Percentiles rank a stretch among this genome's conserved stretches.
Conservation (phyloP, 1,284 basidiomycete species). For the Takashimella koratensis region DNA sequence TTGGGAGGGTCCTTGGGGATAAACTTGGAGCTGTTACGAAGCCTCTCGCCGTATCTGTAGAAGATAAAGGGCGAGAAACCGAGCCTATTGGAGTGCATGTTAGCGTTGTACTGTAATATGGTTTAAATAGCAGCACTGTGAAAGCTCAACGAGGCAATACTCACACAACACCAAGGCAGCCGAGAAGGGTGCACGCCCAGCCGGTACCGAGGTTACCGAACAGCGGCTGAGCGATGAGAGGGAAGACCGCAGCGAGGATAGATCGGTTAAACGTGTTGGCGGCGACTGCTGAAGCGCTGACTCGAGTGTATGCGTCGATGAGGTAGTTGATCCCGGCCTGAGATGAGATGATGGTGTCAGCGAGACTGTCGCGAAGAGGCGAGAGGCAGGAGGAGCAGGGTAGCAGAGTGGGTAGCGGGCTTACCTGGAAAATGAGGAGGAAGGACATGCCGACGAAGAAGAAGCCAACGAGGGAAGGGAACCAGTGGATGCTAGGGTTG, state of each 20-base stretch:
- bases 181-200: conserved; percentile 46
- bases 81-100: background rate
- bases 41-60: background rate
- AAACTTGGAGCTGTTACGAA: background rate
- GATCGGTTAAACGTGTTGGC: conserved; percentile 49
- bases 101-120: background rate
- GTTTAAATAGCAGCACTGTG: background rate
- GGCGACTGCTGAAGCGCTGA: conserved; percentile 51
- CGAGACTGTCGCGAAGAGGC: no score
- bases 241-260: conserved; percentile 46
- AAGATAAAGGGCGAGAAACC: background rate
- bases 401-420: no score
- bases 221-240: conserved; percentile 40
- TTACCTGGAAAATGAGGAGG: conserved; percentile 42
- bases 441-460: conserved; percentile 42
- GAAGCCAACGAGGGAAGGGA: conserved; percentile 37
- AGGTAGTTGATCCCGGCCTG: conserved; percentile 54
- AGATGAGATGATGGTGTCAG: conserved; percentile 10
- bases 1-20: background rate
- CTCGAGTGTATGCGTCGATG: conserved; percentile 62
- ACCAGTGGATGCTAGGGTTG: conserved; percentile 37
- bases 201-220: conserved; percentile 46
- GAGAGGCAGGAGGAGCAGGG: no score
- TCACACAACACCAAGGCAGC: conserved; percentile 32
- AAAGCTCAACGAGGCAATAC: conserved; percentile 30